Evolutionary conservation across 2,329 filamentous ascomycete genomes (phyloP), one percentile per base, ranked within the genome.

Genomic region (Colletotrichum sp.): DNA sequence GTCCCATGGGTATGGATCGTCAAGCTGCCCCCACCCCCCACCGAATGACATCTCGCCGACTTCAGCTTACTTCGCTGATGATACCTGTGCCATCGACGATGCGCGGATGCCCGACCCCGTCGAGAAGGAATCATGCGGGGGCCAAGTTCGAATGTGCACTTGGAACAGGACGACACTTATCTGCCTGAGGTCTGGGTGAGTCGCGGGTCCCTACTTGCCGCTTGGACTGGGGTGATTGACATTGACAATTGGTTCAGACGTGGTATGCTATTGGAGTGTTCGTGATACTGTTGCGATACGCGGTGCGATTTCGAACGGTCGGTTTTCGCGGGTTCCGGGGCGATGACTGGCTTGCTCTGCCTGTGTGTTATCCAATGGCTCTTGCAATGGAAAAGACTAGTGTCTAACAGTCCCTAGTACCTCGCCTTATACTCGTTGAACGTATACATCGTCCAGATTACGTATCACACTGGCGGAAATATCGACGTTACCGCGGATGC

Each of bases 391-490:
- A 10, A 13, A 5, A 5, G 5, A 3, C 2, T 26, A 2, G 2
- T 44, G 15, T 7, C 26, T 76, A 26, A 67, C 21, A 21, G 6
- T 1, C 7, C 3, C n/a, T 39, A 81, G 80, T 81, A 78, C 21
- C 71, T 82, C 24, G 30, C 63, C 7, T 32, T 82, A 2, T 81
- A 80, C 71, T 80, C 78, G 3, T 59, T 78, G 24, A 79, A 80
- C n/a, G 76, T 75, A 18, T 71, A 65, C 2, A 78, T 80, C 36
- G 79, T 79, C 6, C 77, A 80, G 30, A 52, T 80, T 13, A 81
- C 80, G 1, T 81, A 82, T 26, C 73, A 79, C 49, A 80, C 79
- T 2, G 81, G 80, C 3, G 78, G 67, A 1, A 80, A 77, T 26
- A 76, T 82, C 32, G 77, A 82, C 59, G 75, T 82, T 3, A 78